Conservation (phyloP, 2,329 filamentous ascomycete species). For the Diaporthe sp. region DNA sequence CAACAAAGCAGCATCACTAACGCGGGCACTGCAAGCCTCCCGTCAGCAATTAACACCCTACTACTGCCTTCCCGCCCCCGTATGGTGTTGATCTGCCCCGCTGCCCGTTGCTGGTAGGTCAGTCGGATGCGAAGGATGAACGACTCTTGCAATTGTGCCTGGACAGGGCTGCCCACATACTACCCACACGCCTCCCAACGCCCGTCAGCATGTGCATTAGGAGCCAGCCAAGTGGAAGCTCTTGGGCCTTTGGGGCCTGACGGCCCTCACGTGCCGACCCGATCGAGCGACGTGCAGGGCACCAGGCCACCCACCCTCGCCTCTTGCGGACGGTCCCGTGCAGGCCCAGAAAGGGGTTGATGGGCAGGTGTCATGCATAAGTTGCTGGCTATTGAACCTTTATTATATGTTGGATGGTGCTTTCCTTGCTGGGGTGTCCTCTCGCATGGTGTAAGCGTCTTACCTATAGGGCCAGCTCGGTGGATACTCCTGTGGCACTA, state of each 20-base stretch:
- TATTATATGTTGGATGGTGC: neutral
- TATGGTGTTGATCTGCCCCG: slow-evolving; percentile 6
- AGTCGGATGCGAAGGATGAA: slow-evolving; percentile 23
- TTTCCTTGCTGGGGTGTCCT: neutral
- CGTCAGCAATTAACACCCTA: neutral
- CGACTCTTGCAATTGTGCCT: slow-evolving; percentile 17
- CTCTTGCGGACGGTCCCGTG: slow-evolving; percentile 31
- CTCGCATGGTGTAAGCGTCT: neutral
- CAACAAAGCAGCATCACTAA: neutral
- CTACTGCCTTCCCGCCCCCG: neutral
- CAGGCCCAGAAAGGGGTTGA: slow-evolving; percentile 11
- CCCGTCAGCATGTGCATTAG: neutral
- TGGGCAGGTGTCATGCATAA: slow-evolving; percentile 19
- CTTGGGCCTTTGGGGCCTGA: neutral
- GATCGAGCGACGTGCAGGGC: slow-evolving; percentile 31
- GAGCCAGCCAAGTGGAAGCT: slow-evolving; percentile 2
- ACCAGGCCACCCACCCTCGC: slow-evolving; percentile 7
- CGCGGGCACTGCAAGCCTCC: neutral
- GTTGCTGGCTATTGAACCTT: slow-evolving; percentile 3
- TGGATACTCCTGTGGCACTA: neutral
- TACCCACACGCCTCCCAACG: neutral
- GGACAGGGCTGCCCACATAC: slow-evolving; percentile 18
- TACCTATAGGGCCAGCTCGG: neutral
- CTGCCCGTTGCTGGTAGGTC: slow-evolving; percentile 9
- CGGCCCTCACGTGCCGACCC: slow-evolving; percentile 22